phyloP scores from a whole-genome alignment of 176 grass and related monocot species.

The Triticum timopheevii region DNA sequence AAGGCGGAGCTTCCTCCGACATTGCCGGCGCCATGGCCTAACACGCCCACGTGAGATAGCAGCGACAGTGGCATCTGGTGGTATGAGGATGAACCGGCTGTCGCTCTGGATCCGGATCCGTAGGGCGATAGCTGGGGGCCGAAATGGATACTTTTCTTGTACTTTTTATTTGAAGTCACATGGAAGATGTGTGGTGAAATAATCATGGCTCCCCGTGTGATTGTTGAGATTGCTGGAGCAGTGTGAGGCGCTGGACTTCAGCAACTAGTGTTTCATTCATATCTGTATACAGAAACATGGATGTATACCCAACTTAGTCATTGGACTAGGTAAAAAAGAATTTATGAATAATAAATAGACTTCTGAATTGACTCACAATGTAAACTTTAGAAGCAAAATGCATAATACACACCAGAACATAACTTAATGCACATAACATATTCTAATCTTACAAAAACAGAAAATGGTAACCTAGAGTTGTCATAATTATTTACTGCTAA shows the following conservation, averaged over 20 bases:
- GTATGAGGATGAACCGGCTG: no score
- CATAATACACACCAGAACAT: no score
- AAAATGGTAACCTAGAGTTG: no score
- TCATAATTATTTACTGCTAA: no score
- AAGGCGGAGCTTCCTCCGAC: no score
- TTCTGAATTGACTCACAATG: no score
- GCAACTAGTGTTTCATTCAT: slow-evolving; percentile 40
- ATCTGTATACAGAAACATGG: slow-evolving; percentile 20
- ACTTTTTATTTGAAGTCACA: not conserved
- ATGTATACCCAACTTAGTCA: not conserved
- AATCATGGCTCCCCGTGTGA: not conserved
- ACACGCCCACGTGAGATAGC: not conserved
- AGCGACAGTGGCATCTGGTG: not conserved
- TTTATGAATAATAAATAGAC: no score
- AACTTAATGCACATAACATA: no score
- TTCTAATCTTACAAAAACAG: no score
- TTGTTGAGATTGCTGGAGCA: not conserved
- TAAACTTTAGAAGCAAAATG: no score
- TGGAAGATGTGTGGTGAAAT: not conserved
- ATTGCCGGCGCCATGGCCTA: not conserved
- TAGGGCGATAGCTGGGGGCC: not conserved
- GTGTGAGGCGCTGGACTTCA: slow-evolving; percentile 36
- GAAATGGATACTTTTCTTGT: not conserved
- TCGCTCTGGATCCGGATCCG: not conserved
- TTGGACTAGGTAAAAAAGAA: not conserved